Evolutionary conservation across 164 flowering plant genomes (phyloP), one percentile per base, ranked within the genome.

Genomic region (Saururus chinensis): DNA sequence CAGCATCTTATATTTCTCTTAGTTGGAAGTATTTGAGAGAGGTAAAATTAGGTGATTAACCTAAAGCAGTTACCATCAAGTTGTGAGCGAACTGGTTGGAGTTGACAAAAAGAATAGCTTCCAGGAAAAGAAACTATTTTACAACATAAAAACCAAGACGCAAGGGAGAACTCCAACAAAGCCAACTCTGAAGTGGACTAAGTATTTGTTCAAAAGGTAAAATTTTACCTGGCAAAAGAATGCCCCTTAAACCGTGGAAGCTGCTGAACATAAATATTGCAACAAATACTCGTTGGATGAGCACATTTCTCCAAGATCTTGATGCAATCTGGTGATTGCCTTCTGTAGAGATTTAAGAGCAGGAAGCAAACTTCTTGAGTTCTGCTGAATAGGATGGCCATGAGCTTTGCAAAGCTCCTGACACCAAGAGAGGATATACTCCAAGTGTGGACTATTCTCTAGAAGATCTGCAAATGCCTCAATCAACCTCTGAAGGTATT

Each of bases 361-460:
- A 30, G 98, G 96, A 60, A 85, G 95, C 68, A 88, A 69, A 58
- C 74, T 83, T 70, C 89, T 84, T 11, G 80, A 88, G 51, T 85
- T 86, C 61, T 84, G 88, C 68, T 85, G 84, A 73, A 93, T 90
- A 17, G 76, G 64, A 58, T 66, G 80, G 19, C 97, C 98, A 68
- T 88, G 97, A 40, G 74, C 77, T 75, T 85, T 88, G 73, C 92
- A 90, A 42, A 93, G 74, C 70, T 90, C 97, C 97, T 90, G 96
- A 69, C 80, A 84, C 99, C 99, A 95, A 7, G 77, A 74, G 56
- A 95, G 88, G 42, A 88, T 74, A 65, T 87, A 86, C 77, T 95
- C 99, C 78, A 91, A 68, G 68, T 87, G 86, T 4, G 95, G 97
- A 70, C 81, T 82, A 57, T 71, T 85, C 59, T 95, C 99, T 42